A percentile compares a stretch with the other conserved stretches of the same genome.
Conservation (phyloP, 441 rosid species). For the Iberis amara region DNA sequence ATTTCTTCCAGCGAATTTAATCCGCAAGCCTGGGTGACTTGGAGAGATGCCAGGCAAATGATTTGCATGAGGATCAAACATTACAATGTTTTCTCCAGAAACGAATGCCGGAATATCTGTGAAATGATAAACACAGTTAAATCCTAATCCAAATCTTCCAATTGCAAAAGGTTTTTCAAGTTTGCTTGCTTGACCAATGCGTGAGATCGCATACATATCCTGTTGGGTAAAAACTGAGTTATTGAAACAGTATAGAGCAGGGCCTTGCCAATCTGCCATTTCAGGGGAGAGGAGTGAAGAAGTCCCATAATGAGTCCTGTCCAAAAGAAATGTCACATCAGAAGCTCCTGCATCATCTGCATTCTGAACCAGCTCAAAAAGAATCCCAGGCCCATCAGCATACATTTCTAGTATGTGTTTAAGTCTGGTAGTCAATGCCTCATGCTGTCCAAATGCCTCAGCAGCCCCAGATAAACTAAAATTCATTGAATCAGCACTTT, state of each 20-base stretch:
- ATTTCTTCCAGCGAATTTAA: conserved; percentile 82
- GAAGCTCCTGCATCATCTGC: conserved; percentile 99
- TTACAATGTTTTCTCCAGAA: conserved; percentile 95
- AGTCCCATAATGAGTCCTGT: conserved; percentile 92
- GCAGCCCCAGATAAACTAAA: conserved; percentile 92
- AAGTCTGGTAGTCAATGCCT: conserved; percentile 94
- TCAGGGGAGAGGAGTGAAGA: conserved; percentile 98
- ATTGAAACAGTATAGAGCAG: conserved; percentile 95
- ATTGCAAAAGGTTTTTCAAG: conserved; percentile 95
- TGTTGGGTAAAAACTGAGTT: conserved; percentile 91
- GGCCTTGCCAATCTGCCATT: conserved; percentile 99
- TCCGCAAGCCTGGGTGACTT: conserved; percentile 96
- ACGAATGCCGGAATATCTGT: conserved; percentile 94
- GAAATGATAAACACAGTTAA: conserved; percentile 97
- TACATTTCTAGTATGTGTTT: conserved; percentile 99
- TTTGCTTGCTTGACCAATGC: conserved; percentile 99
- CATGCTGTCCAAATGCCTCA: conserved; percentile 99
- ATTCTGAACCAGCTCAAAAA: conserved; percentile 94
- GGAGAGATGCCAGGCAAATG: conserved; percentile 97
- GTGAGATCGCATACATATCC: conserved; percentile 96
- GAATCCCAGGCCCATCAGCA: conserved; percentile 99
- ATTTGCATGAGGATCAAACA: conserved; percentile 98
- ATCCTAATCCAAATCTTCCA: conserved; percentile 97
- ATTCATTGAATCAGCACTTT: conserved; percentile 98
- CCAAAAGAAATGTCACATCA: conserved; percentile 87